These are phyloP conservation scores for Apiospora phragmitis DNA, from an alignment of 2,329 filamentous ascomycete genomes.

Conservation along the genomic window DNA sequence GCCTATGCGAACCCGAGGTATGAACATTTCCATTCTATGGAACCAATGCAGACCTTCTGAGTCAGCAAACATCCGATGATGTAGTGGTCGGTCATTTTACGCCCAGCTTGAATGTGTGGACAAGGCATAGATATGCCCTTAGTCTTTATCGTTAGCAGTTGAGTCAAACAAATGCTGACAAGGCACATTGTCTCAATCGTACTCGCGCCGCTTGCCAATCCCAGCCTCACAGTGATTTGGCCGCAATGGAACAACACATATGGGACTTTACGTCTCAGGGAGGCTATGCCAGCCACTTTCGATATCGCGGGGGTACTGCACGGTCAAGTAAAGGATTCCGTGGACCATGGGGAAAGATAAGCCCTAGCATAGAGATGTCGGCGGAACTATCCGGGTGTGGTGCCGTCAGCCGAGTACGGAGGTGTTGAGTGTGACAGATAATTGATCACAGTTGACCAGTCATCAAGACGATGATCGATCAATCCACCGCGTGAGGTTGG, in stretches of 20 bases:
- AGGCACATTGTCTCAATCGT: background rate
- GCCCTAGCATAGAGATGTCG: background rate
- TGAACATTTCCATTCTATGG: background rate
- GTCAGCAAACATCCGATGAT: background rate
- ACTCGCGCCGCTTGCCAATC: background rate
- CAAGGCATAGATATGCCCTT: background rate
- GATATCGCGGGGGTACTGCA: background rate
- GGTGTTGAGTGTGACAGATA: background rate
- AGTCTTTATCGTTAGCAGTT: too few relatives aligned
- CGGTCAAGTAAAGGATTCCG: background rate
- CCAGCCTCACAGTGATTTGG: background rate
- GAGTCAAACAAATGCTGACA: background rate
- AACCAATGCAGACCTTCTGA: background rate
- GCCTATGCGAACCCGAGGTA: background rate
- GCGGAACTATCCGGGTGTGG: background rate
- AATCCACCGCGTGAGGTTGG: background rate
- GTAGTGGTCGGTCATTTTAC: too few relatives aligned
- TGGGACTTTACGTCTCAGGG: background rate
- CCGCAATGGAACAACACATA: background rate
- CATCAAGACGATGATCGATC: background rate
- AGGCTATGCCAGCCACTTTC: background rate
- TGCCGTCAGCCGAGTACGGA: background rate
- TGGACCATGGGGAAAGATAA: background rate
- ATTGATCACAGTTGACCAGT: background rate
- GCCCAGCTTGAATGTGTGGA: background rate